Evolutionary conservation across 768 basidiomycete species (phyloP).

Genomic region (Dioszegia aurantiaca): DNA sequence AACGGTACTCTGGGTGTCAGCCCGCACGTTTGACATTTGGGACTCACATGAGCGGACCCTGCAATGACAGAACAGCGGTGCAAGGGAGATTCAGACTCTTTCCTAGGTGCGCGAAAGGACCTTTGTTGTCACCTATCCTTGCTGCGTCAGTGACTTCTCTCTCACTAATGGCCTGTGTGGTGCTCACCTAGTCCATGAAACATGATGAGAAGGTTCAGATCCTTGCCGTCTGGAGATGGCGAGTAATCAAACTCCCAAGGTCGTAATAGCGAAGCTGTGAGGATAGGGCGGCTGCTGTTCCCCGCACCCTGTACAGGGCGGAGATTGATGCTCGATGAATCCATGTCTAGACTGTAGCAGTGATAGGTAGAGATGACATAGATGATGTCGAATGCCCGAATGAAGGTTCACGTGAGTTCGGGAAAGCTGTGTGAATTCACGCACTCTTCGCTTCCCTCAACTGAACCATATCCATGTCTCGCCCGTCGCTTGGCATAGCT

Average conservation of each 20-base stretch:
- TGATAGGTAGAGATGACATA: background rate
- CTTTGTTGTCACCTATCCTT: conserved; percentile 44
- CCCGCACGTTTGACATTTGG: background rate
- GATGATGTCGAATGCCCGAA: too few relatives aligned
- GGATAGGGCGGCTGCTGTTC: conserved; percentile 28
- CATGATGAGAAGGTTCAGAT: conserved; percentile 49
- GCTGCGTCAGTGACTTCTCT: conserved; percentile 11
- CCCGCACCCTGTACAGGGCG: conserved; percentile 21
- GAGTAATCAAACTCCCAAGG: conserved; percentile 45
- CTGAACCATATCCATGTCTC: too few relatives aligned
- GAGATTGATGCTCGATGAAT: conserved; percentile 28
- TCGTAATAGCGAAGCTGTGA: conserved; percentile 24
- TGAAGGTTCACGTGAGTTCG: too few relatives aligned
- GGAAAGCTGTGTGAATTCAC: too few relatives aligned
- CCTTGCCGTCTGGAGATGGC: conserved; percentile 37
- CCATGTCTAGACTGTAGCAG: conserved; percentile 17
- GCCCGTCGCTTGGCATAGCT: too few relatives aligned
- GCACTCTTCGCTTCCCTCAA: too few relatives aligned
- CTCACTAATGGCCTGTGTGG: too few relatives aligned
- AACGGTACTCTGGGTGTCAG: conserved; percentile 32
- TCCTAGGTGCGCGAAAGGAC: conserved; percentile 41
- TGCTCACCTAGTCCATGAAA: conserved; percentile 49
- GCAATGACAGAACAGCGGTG: conserved; percentile 44
- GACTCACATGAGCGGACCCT: conserved; percentile 28
- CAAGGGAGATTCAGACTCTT: conserved; percentile 42